Evolutionary conservation across 2,329 filamentous ascomycete genomes (phyloP), one percentile per base, ranked within the genome.

Genomic region (Fusarium dlaminii): DNA sequence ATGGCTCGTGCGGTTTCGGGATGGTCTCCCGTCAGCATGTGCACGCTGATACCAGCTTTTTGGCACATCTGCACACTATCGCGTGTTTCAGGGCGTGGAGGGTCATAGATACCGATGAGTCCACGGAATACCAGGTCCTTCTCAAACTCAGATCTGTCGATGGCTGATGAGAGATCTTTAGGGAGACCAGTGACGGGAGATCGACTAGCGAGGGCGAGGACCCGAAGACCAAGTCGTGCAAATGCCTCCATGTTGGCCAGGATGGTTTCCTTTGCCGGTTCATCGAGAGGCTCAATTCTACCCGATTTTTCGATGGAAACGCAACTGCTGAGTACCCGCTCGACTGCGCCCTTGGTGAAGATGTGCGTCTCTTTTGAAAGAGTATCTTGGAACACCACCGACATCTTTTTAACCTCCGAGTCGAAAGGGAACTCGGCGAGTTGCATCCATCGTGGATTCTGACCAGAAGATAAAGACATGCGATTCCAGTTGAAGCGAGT

Each of bases 371-470:
- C 79, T 32, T 81, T 79, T 3, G 79, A 82, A 7, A 80, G 75
- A 9, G 75, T 76, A 32, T 86, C 80, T 56, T 86, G 79, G 79
- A 91, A 92, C 52, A 93, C 89, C 37, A 93, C 91, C 0, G 91
- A 92, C 92, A 94, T 94, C 76, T 91, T 92, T 84, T 94, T 94
- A 70, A 94, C 88, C 63, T 89, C 89, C 0, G 91, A 93, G 78
- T 94, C 92, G 75, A 94, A 94, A 0, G 92, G 92, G 64, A 92
- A 93, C 76, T 94, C 92, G 3, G 89, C 88, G 27, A 91, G 81
- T 70, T 91, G 87, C 30, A 83, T 84, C 90, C 89, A 91, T 40
- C 83, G 72, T 1, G 87, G 82, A 11, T 79, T 82, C 1, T 87
- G 82, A 12, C 85, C 87, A 11, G 85, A 82, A 1, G 86, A 87